A percentile compares a stretch with the other conserved stretches of the same genome.
Evolutionary conservation across 169 alveolate genomes (phyloP).

Genomic region (Theileria parva): DNA sequence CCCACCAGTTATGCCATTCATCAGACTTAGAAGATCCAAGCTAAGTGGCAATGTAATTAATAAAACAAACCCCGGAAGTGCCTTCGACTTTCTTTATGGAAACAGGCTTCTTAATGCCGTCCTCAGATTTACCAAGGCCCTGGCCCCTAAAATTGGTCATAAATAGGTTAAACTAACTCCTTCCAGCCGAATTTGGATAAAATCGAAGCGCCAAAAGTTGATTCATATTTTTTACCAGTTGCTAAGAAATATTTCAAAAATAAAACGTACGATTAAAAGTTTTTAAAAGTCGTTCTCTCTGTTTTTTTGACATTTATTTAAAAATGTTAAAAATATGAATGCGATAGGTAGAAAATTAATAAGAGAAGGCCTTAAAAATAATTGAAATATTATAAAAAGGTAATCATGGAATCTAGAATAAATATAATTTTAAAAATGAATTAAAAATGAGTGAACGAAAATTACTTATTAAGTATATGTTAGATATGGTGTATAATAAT

Average conservation of each 20-base stretch:
- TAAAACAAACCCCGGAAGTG: slow-evolving; percentile 43
- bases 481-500: not conserved
- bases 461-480: not conserved
- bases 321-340: not conserved
- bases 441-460: not conserved
- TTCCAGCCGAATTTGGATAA: slow-evolving; percentile 65
- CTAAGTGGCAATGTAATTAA: not conserved
- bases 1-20: slow-evolving; percentile 69
- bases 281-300: slow-evolving; percentile 18
- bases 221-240: not conserved
- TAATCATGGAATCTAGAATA: not conserved
- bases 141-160: slow-evolving; percentile 32
- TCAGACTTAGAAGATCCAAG: slow-evolving; percentile 38
- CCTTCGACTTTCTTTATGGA: slow-evolving; percentile 16
- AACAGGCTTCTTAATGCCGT: slow-evolving; percentile 55
- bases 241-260: not conserved
- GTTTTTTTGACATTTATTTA: slow-evolving; percentile 25
- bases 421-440: not conserved
- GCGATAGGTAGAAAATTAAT: not conserved
- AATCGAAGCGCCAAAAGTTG: slow-evolving; percentile 57
- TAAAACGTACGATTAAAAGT: not conserved
- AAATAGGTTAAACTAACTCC: slow-evolving; percentile 21
- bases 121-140: slow-evolving; percentile 54
- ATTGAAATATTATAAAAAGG: not conserved
- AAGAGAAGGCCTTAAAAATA: not conserved